Evolutionary conservation across 148 eudicot species (phyloP).

Genomic region (Diospyros kaki): DNA sequence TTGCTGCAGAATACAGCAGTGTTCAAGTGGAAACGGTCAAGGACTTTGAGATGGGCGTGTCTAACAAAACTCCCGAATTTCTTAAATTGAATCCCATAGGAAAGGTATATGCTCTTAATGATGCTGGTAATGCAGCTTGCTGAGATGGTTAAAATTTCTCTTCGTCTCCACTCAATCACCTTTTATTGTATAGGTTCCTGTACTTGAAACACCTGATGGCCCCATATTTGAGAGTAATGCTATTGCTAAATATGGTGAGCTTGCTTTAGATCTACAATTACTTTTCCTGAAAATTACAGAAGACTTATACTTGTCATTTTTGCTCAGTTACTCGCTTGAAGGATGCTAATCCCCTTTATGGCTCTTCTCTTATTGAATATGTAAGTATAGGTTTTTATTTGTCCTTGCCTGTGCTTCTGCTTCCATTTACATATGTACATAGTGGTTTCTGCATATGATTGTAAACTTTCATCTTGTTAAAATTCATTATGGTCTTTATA

Average conservation of each 20-base stretch:
- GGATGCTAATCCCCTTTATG: slow-evolving; percentile 42
- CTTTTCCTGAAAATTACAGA: neutral
- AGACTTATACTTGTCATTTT: neutral
- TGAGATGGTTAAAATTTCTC: neutral
- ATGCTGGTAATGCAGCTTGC: neutral
- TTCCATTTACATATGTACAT: neutral
- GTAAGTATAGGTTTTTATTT: slow-evolving; percentile 28
- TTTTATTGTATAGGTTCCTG: slow-evolving; percentile 38
- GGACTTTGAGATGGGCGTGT: slow-evolving; percentile 60
- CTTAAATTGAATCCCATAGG: slow-evolving; percentile 75
- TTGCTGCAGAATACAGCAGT: slow-evolving; percentile 60
- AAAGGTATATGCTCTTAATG: slow-evolving; percentile 34
- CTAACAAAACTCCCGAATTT: slow-evolving; percentile 68
- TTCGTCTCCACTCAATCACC: neutral
- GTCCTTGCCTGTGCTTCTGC: neutral
- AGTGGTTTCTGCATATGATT: neutral
- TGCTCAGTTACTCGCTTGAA: slow-evolving; percentile 47
- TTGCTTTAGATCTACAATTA: neutral
- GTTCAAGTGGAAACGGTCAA: slow-evolving; percentile 46
- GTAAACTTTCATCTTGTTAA: neutral
- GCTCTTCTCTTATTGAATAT: slow-evolving; percentile 42
- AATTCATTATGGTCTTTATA: neutral
- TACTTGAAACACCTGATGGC: slow-evolving; percentile 67
- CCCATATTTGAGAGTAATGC: slow-evolving; percentile 65
- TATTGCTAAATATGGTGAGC: slow-evolving; percentile 57